A percentile compares a stretch with the other conserved stretches of the same genome.
phyloP scores from a whole-genome alignment of 2,329 filamentous ascomycete genomes.

The Cordyceps javanica region DNA sequence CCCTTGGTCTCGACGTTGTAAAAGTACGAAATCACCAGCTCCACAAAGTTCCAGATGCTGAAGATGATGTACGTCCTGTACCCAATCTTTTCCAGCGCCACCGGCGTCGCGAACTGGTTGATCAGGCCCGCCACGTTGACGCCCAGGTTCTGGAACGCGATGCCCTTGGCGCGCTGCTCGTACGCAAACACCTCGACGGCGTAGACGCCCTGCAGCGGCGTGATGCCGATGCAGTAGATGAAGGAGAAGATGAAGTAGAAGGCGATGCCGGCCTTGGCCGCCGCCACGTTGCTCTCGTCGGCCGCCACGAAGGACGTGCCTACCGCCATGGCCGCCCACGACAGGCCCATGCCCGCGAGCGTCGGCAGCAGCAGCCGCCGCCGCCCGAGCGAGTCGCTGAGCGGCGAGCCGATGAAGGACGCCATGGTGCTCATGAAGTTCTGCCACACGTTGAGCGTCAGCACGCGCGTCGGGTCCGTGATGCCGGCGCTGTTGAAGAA shows the following conservation, averaged over 20 bases:
- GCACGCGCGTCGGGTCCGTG: slow-evolving; percentile 24
- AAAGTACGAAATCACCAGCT: slow-evolving; percentile 35
- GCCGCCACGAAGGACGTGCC: slow-evolving; percentile 45
- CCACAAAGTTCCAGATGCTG: slow-evolving; percentile 29
- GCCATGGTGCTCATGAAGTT: slow-evolving; percentile 13
- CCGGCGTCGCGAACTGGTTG: slow-evolving; percentile 33
- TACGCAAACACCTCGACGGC: slow-evolving; percentile 41
- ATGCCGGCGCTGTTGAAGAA: slow-evolving; percentile 47
- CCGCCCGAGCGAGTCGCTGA: slow-evolving; percentile 6
- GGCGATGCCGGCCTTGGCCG: slow-evolving; percentile 37
- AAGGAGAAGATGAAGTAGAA: slow-evolving; percentile 45
- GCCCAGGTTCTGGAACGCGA: slow-evolving; percentile 30
- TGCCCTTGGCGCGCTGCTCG: slow-evolving; percentile 42
- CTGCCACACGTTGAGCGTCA: slow-evolving; percentile 11
- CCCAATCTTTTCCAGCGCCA: slow-evolving; percentile 36
- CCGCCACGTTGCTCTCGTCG: slow-evolving; percentile 28
- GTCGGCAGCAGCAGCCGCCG: slow-evolving; percentile 6
- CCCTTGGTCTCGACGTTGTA: slow-evolving; percentile 37
- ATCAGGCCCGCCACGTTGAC: slow-evolving; percentile 36
- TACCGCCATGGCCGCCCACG: slow-evolving; percentile 27
- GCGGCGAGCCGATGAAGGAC: slow-evolving; percentile 9
- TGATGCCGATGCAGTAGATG: slow-evolving; percentile 34
- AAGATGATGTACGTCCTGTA: slow-evolving; percentile 44
- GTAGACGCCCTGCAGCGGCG: slow-evolving; percentile 27
- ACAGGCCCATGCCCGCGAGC: slow-evolving; percentile 5